Evolutionary conservation across 2,329 filamentous ascomycete species (phyloP).

Genomic region (Botrytis medusae): DNA sequence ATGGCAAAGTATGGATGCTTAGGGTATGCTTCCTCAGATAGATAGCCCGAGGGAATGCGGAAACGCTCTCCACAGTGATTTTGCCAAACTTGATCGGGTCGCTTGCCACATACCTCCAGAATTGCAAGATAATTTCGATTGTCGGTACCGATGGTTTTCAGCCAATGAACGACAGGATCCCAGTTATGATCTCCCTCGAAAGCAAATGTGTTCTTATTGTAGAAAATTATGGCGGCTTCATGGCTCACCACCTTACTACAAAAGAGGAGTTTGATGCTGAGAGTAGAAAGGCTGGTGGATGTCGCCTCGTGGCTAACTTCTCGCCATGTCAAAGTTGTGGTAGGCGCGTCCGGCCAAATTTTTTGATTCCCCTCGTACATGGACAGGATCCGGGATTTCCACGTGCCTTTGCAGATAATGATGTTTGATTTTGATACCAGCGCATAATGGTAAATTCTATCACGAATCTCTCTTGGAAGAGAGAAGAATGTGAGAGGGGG

Average conservation of each 20-base stretch:
- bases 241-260: not conserved
- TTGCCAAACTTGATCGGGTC: not conserved
- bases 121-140: not conserved
- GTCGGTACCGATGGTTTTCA: not conserved
- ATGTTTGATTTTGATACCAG: not conserved
- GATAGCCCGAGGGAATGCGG: rapidly evolving
- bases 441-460: not conserved
- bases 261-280: not conserved
- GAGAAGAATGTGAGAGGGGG: not conserved
- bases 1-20: not conserved
- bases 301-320: not conserved
- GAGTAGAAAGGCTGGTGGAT: not conserved
- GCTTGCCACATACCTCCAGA: not conserved
- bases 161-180: not conserved
- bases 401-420: not conserved
- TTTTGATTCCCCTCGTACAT: not conserved
- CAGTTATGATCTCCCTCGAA: not conserved
- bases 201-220: not conserved
- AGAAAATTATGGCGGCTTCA: not conserved
- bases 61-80: not conserved
- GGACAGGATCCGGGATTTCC: not conserved
- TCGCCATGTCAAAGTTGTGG: not conserved
- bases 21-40: not conserved
- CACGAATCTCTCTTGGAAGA: not conserved
- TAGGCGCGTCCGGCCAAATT: not conserved